A percentile compares a stretch with the other conserved stretches of the same genome.
Evolutionary conservation across 2,329 filamentous ascomycete species (phyloP).

Genomic region (Diaporthe destruens): DNA sequence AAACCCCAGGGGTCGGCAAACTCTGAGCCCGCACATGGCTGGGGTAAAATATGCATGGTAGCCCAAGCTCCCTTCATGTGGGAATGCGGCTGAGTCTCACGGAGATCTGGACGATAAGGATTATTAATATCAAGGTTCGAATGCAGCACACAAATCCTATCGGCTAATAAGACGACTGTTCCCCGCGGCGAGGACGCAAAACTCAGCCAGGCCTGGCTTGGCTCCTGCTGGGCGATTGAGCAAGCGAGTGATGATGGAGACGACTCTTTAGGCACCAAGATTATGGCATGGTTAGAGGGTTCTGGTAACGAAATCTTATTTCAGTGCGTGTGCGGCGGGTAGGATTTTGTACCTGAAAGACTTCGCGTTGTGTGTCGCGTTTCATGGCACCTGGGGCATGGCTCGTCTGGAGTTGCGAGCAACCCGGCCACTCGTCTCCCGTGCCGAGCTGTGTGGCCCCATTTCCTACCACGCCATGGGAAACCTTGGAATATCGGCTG

Average conservation of each 20-base stretch:
- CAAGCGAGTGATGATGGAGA: not conserved
- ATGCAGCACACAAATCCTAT: not conserved
- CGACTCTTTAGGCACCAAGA: constrained; percentile 20
- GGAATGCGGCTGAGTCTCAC: not conserved
- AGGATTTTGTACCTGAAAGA: not conserved
- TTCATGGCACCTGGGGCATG: constrained; percentile 22
- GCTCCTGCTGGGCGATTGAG: constrained; percentile 1
- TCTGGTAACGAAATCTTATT: constrained; percentile 10
- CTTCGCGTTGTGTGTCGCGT: constrained; percentile 2
- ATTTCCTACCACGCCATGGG: constrained; percentile 7
- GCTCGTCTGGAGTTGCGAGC: constrained; percentile 27
- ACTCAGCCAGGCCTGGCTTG: not conserved
- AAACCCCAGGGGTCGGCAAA: constrained; percentile 12
- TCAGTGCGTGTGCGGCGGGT: not conserved
- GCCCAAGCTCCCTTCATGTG: not conserved
- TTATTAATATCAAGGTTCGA: constrained; percentile 15
- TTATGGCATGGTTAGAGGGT: not conserved
- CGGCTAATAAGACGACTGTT: not conserved
- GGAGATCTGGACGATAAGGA: not conserved
- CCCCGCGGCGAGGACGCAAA: not conserved
- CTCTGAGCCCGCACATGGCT: not conserved
- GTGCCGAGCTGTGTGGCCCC: constrained; percentile 7
- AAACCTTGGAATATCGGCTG: constrained; percentile 2
- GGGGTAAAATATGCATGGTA: not conserved
- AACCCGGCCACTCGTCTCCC: constrained; percentile 5